Percentiles rank a stretch among this genome's conserved stretches.
phyloP scores from a whole-genome alignment of 2,329 filamentous ascomycete genomes.

The Penicillium sp. region DNA sequence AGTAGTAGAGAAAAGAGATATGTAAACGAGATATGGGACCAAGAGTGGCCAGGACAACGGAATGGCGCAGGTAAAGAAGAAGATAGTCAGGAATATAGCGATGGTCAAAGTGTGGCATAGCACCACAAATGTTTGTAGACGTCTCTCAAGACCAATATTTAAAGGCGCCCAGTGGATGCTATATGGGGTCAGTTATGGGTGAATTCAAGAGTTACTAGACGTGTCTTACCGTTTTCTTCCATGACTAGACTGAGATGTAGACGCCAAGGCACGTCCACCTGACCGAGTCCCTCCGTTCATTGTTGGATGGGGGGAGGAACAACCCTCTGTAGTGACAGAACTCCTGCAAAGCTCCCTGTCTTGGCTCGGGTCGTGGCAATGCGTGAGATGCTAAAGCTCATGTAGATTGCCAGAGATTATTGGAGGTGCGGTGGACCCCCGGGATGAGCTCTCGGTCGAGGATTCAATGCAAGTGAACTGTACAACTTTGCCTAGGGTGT shows the following conservation, averaged over 20 bases:
- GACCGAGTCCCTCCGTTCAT: constrained; percentile 4
- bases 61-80: constrained; percentile 89
- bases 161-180: constrained; percentile 83
- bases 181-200: neutral
- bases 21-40: constrained; percentile 76
- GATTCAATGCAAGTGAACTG: neutral
- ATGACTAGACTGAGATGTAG: constrained; percentile 4
- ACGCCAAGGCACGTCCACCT: neutral
- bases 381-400: neutral
- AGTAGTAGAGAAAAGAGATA: constrained; percentile 72
- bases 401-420: neutral
- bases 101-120: constrained; percentile 72
- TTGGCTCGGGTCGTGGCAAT: neutral
- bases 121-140: constrained; percentile 76
- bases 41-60: constrained; percentile 85
- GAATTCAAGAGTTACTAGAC: too few relatives aligned
- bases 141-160: constrained; percentile 67
- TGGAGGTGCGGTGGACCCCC: neutral
- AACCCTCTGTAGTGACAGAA: neutral
- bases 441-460: neutral
- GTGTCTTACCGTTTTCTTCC: constrained; percentile 3
- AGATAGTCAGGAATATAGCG: constrained; percentile 69
- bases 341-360: neutral
- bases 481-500: neutral
- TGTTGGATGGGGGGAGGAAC: neutral